A percentile compares a stretch with the other conserved stretches of the same genome.
Evolutionary conservation across 257 asterid species (phyloP).

Genomic region (Mitragyna speciosa): DNA sequence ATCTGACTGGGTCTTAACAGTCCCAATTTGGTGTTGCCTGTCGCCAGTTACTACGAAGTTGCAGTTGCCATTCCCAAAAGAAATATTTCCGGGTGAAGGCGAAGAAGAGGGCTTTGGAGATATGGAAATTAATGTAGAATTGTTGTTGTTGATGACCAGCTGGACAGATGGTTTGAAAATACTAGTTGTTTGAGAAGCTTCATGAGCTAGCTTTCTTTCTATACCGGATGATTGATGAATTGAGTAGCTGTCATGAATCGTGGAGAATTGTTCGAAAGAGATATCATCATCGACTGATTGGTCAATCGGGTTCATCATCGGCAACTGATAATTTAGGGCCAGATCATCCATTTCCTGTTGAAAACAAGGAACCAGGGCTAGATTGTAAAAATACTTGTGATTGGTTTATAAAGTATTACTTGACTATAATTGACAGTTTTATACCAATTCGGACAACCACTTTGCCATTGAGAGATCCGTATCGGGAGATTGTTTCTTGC

Average conservation of each 20-base stretch:
- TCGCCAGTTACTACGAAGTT: not conserved
- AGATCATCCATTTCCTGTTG: constrained; percentile 7
- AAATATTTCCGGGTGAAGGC: not conserved
- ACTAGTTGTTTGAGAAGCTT: not conserved
- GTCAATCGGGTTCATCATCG: not conserved
- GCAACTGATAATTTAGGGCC: constrained; percentile 1
- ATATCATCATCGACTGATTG: not conserved
- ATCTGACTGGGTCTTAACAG: not conserved
- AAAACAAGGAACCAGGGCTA: not conserved
- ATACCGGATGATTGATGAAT: too few species aligned
- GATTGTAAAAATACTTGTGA: too few species aligned
- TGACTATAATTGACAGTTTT: not conserved
- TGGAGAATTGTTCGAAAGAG: not conserved
- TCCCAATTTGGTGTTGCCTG: not conserved
- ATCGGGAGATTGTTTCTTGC: not conserved
- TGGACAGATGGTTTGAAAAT: not conserved
- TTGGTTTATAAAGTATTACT: too few species aligned
- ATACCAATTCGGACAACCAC: constrained; percentile 27
- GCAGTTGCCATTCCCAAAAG: not conserved
- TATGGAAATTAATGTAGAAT: not conserved
- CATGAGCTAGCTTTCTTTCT: not conserved
- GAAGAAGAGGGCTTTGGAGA: not conserved
- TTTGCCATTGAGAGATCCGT: constrained; percentile 18
- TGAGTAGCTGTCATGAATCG: not conserved
- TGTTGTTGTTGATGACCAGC: not conserved